phyloP scores from a whole-genome alignment of 1,284 basidiomycete genomes.

The Heliocybe sulcata region DNA sequence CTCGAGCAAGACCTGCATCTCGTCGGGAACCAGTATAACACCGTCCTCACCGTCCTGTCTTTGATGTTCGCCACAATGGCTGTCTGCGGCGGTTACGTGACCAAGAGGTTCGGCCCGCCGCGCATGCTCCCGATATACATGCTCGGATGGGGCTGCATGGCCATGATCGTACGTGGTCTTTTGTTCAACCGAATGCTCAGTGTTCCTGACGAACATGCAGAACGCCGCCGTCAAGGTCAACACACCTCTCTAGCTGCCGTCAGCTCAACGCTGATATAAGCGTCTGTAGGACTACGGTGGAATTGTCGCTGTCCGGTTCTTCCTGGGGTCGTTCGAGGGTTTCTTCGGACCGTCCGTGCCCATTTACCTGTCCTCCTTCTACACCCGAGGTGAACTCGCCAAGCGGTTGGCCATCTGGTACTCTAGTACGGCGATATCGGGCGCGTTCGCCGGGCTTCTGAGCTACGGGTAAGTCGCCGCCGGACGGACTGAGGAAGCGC shows the following conservation, averaged over 20 bases:
- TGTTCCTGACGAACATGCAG: neutral
- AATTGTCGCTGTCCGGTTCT: conserved; percentile 18
- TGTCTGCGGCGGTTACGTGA: neutral
- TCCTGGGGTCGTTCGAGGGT: conserved; percentile 24
- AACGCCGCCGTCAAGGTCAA: neutral
- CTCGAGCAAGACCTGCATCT: conserved; percentile 24
- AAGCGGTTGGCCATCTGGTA: conserved; percentile 18
- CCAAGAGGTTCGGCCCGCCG: neutral
- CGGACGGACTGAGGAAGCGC: no score
- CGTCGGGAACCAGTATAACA: conserved; percentile 15
- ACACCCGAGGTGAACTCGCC: conserved; percentile 17
- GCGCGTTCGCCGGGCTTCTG: conserved; percentile 28
- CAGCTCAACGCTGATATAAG: conserved; percentile 14
- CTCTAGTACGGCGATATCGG: conserved; percentile 12
- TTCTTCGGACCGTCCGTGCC: conserved; percentile 16
- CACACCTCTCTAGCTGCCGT: conserved; percentile 8
- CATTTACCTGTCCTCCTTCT: conserved; percentile 15
- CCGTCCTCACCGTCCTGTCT: conserved; percentile 20
- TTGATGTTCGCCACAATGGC: conserved; percentile 6
- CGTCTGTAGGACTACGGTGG: conserved; percentile 14
- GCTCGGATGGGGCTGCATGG: neutral
- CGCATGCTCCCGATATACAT: neutral
- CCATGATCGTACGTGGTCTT: neutral
- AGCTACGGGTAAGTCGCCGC: neutral
- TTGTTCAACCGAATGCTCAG: conserved; percentile 8